phyloP scores from a whole-genome alignment of 176 grass and related monocot genomes.

The Saccharum spontaneum region DNA sequence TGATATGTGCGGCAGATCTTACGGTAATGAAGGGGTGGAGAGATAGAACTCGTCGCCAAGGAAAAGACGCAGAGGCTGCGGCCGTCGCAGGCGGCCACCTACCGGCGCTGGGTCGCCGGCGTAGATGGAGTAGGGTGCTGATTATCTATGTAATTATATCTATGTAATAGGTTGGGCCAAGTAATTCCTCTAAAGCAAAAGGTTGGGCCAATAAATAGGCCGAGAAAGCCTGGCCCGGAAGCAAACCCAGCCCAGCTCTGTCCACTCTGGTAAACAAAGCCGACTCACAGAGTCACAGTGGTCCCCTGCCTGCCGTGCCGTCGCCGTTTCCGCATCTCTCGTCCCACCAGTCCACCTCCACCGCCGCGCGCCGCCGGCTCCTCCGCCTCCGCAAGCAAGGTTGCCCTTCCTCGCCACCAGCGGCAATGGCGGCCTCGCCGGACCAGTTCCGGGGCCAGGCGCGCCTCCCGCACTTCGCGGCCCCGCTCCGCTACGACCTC shows the following conservation, averaged over 20 bases:
- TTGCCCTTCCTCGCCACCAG: background rate
- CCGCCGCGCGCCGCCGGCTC: background rate
- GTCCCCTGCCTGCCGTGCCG: background rate
- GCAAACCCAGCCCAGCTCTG: background rate
- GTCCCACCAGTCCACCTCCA: background rate
- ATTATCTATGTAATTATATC: no score
- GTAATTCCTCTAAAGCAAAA: no score
- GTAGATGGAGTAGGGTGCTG: no score
- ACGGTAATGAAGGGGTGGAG: no score
- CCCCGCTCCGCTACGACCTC: slow-evolving; percentile 62
- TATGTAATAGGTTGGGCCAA: no score
- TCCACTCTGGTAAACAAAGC: background rate
- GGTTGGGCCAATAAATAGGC: background rate
- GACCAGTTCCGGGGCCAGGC: slow-evolving; percentile 60
- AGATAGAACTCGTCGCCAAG: no score
- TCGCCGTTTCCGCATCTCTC: background rate
- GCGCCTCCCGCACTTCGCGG: slow-evolving; percentile 59
- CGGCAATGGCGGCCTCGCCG: slow-evolving; percentile 40
- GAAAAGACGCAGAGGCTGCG: no score
- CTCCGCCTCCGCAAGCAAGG: background rate
- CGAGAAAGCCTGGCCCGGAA: background rate
- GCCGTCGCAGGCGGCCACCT: no score
- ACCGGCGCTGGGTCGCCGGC: no score
- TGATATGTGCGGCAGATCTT: no score
- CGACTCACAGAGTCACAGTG: background rate